Conservation (phyloP, 768 basidiomycete genomes). For the Crepidotus variabilis region DNA sequence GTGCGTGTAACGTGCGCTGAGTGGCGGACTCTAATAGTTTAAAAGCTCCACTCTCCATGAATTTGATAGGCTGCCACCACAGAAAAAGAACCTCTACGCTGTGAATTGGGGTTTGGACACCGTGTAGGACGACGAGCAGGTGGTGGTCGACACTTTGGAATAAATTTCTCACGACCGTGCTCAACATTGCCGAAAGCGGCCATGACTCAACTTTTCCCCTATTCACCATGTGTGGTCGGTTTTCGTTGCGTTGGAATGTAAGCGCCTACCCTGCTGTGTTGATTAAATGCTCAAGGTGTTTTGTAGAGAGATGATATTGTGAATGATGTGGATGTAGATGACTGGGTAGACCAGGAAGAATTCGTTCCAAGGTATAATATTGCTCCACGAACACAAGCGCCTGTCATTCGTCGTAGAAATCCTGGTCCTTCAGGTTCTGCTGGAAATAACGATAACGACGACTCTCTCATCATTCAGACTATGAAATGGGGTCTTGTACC, state of each 20-base stretch:
- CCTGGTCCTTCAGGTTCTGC: conserved; percentile 15
- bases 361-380: conserved; percentile 77
- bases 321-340: conserved; percentile 42
- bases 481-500: conserved; percentile 93
- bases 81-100: conserved; percentile 3
- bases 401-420: conserved; percentile 57
- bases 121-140: conserved; percentile 5
- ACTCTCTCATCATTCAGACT: conserved; percentile 60
- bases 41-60: conserved; percentile 51
- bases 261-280: conserved; percentile 12
- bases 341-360: conserved; percentile 58
- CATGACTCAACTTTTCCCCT: background rate
- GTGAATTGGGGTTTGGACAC: conserved; percentile 19
- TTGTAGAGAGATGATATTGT: conserved; percentile 39
- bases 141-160: conserved; percentile 9
- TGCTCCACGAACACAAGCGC: conserved; percentile 75
- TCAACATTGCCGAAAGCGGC: conserved; percentile 17
- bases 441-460: conserved; percentile 6
- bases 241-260: conserved; percentile 49
- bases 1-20: conserved; percentile 70
- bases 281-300: background rate
- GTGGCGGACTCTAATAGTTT: conserved; percentile 66
- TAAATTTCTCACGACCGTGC: background rate
- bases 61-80: too few relatives aligned
- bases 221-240: conserved; percentile 58